phyloP scores from a whole-genome alignment of 1,284 basidiomycete genomes.

The Puccinia coronata region DNA sequence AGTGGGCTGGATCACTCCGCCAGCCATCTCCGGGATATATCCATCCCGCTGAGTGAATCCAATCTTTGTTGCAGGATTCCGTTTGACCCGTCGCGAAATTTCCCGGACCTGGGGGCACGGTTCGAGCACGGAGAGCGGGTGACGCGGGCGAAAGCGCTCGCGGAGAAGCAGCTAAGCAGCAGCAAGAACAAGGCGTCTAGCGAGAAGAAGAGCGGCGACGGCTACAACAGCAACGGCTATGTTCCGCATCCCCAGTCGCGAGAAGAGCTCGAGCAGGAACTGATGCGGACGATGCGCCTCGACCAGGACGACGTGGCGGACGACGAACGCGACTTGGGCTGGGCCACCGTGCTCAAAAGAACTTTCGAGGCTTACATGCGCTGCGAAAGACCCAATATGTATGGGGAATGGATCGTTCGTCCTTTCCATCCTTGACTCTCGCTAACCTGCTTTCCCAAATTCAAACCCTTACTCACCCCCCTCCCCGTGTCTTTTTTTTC shows the following conservation, averaged over 20 bases:
- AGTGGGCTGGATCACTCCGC: not conserved
- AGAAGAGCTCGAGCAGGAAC: constrained; percentile 54
- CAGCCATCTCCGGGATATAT: too few species aligned
- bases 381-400: constrained; percentile 85
- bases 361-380: constrained; percentile 86
- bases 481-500: not conserved
- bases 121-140: constrained; percentile 73
- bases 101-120: constrained; percentile 79
- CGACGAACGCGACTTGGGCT: constrained; percentile 73
- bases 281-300: constrained; percentile 56
- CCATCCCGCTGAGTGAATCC: too few species aligned
- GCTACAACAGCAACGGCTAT: too few species aligned
- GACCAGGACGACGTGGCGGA: constrained; percentile 51
- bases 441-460: not conserved
- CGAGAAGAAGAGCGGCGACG: constrained; percentile 20
- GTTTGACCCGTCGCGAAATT: constrained; percentile 82
- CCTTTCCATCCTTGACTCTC: constrained; percentile 14
- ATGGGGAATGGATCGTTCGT: constrained; percentile 72
- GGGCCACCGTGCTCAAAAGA: constrained; percentile 85
- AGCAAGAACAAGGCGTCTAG: constrained; percentile 49
- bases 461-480: not conserved
- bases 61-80: constrained; percentile 77
- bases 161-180: constrained; percentile 53
- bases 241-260: constrained; percentile 17
- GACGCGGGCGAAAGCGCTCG: constrained; percentile 61